These are phyloP conservation scores for Lachancea dasiensis DNA, from an alignment of 805 yeast species.

Conservation along the genomic window DNA sequence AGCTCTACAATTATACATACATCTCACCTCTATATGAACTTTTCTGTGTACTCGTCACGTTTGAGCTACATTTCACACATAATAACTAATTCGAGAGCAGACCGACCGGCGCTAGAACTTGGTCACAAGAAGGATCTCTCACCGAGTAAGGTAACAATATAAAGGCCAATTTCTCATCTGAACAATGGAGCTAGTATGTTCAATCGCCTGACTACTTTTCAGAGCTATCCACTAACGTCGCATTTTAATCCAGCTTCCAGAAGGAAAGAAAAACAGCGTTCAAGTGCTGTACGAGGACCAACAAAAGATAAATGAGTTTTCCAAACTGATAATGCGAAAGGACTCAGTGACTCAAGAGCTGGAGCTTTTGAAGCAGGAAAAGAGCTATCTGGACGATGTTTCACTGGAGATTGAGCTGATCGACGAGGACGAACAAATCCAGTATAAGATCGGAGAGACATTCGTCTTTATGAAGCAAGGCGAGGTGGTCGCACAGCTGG, in stretches of 20 bases:
- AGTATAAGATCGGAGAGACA: slow-evolving; percentile 73
- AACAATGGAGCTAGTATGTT: slow-evolving; percentile 8
- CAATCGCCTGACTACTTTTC: no score
- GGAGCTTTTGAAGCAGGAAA: slow-evolving; percentile 51
- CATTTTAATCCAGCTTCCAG: slow-evolving; percentile 35
- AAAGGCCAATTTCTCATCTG: no score
- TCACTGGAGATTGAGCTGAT: slow-evolving; percentile 78
- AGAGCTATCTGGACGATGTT: slow-evolving; percentile 84
- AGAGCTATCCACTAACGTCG: no score
- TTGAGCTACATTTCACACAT: no score
- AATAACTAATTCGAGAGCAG: no score
- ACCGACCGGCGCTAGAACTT: no score
- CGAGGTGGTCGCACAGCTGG: slow-evolving; percentile 64
- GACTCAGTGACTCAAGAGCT: slow-evolving; percentile 51
- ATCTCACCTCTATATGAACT: no score
- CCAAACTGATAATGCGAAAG: slow-evolving; percentile 69
- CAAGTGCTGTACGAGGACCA: slow-evolving; percentile 62
- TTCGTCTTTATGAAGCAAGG: slow-evolving; percentile 65
- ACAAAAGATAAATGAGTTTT: slow-evolving; percentile 80
- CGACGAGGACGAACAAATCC: slow-evolving; percentile 66
- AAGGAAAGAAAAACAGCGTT: slow-evolving; percentile 37
- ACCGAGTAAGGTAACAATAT: no score
- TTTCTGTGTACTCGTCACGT: no score
- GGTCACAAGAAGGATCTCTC: no score
- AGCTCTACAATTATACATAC: no score